Evolutionary conservation across 208 protist species (phyloP), one percentile per base, ranked within the genome.

Genomic region (Leishmania braziliensis): DNA sequence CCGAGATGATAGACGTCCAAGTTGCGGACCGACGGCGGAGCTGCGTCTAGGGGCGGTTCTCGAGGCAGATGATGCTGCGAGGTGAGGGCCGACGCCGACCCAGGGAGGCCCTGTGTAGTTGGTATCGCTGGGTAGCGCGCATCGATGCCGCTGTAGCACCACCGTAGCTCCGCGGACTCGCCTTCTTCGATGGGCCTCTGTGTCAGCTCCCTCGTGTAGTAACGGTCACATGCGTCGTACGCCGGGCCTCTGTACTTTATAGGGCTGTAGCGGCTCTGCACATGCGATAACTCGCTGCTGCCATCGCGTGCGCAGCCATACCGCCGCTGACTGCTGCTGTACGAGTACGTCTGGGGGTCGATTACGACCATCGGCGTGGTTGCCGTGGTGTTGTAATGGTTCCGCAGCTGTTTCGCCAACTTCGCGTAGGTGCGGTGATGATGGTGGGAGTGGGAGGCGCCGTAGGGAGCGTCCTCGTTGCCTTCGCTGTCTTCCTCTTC

Each of bases 151-250:
- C 66, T 56, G 48, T 29, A 54, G 18, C 72, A 50, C 58, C 71
- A 63, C 46, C 29, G 12, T 36, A 23, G 70, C 62, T 46, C 54
- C 77, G 71, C 75, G 23, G 71, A 23, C 26, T 36, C 8, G 33
- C 33, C 33, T 56, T 50, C 78, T 62, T 29, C 72, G 73, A 63
- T 82, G 53, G 14, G 70, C 60, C 16, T 71, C 83, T 18, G 48
- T 33, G 62, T 50, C 33, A 84, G 69, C 54, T 72, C 77, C 14
- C 83, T 76, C 1, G 63, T 39, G 65, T 77, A 81, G 65, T 89
- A 88, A 14, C 83, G 80, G 29, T 89, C 88, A 65, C 85, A 88
- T 33, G 82, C 80, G 70, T 87, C 88, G 75, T 89, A 88, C 48
- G 81, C 78, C 18, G 81, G 78, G 5, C 82, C 70, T n/a, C 65